Base-by-base conservation (phyloP, 176 grass and related monocot species). In the Themeda triandra region DNA sequence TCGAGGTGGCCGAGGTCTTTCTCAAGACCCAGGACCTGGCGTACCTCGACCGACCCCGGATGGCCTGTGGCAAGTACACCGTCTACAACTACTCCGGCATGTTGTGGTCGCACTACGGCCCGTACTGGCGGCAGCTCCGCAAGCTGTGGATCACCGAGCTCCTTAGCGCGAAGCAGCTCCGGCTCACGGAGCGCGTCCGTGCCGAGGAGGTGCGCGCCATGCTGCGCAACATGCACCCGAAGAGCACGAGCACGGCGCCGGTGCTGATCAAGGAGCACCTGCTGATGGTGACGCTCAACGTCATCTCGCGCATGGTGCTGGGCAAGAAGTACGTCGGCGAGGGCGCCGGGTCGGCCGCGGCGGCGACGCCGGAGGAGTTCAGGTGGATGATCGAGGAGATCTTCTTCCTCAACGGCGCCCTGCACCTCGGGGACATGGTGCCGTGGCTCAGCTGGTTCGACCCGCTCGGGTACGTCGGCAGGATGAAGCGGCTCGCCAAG, bases 351-450 rank as follows among this genome's bases (percentile, higher is more conserved):
- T 6, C 13, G 8, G 40, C 11, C 4, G 39, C 70, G 1, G 13
- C 25, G 1, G 14, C 42, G 14, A 74, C 45, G 44, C 44, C 71
- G 45, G 27, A 32, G 44, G 71, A 74, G 71, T 74, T 74, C 71
- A 18, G 7, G 15, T 74, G 71, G 71, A 74, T 74, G 71, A 12
- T 74, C 8, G 45, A 74, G 44, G 71, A 74, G 71, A 48, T 74
- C 44, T 17, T 74, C 46, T 51, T 49, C 71, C 44, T 74, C 27
- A 31, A 51, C 42, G 25, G 41, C 42, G 71, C 27, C 13, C 44
- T 19, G 8, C 44, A 21, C 42, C 17, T 74, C 8, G 44, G 71
- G 0, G 71, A 74, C 71, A 5, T 74, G 71, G 46, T 74, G 4
- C 71, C 71, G 44, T 74, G 71, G 71, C 71, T 74, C 4, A 17